Base-by-base conservation (phyloP, 805 yeast genomes). In the Candida germanica region DNA sequence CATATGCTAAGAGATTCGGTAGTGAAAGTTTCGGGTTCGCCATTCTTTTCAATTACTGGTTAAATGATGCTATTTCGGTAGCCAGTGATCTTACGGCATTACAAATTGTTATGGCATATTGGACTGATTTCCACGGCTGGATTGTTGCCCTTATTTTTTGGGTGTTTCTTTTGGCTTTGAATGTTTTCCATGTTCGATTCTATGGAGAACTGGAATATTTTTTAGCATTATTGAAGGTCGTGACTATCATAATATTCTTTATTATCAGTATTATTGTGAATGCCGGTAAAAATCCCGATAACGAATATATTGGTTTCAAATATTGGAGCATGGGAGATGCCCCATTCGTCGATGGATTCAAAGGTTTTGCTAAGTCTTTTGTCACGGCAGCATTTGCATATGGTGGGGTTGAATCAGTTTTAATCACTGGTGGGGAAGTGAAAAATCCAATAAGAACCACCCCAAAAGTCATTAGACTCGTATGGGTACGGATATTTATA, bases 161-260 rank as follows among this genome's bases (percentile, higher is more conserved):
- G 79, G 61, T 66, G 11, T 58, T 73, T 30, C 57, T 78, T 2
- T 51, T 77, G 15, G 49, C 52, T 54, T 66, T 66, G 30, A 66
- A 66, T 40, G 56, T 65, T 29, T 47, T 64, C 31, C 61, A 59
- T 41, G 71, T 66, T 24, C 55, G 61, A 35, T 48, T 66, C 19
- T 66, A 66, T 41, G 71, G 70, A 39, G 71, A 66, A 42, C 55
- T 64, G 15, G 72, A 66, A 45, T 66, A 64, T 42, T 55, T 56
- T 48, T 51, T 66, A 30, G 65, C 70, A 18, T 26, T 61, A 13
- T 51, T 66, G 33, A 66, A 66, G 44, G 69, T 77, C 5, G 51
- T 79, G 2, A 75, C 86, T 12, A 70, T 79, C 26, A 42, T 74
- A 8, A 77, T 78, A 5, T 78, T 75, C 50, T 77, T 77, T 56